phyloP scores from a whole-genome alignment of 768 basidiomycete genomes.

The Hericium coralloides region DNA sequence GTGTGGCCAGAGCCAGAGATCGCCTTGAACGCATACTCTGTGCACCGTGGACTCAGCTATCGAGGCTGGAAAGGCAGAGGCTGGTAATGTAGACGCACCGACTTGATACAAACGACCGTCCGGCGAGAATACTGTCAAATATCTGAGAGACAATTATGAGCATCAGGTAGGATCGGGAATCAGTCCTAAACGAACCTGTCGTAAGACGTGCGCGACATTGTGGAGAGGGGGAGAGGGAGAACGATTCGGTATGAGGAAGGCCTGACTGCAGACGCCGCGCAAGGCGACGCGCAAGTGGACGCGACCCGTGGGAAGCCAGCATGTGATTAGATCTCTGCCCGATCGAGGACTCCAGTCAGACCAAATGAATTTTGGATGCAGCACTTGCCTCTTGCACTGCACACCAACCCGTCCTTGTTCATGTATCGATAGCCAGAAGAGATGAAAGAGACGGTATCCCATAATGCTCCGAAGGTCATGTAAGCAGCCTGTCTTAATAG shows the following conservation, averaged over 20 bases:
- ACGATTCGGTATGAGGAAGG: conserved; percentile 13
- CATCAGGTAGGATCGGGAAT: background rate
- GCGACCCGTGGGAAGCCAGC: conserved; percentile 10
- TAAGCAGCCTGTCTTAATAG: conserved; percentile 24
- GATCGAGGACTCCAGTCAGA: background rate
- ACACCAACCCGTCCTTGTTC: background rate
- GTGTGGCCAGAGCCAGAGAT: conserved; percentile 97
- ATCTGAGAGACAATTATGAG: conserved; percentile 35
- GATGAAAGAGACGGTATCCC: conserved; percentile 80
- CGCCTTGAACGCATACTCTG: conserved; percentile 99
- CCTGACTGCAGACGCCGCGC: conserved; percentile 14
- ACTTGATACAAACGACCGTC: conserved; percentile 99
- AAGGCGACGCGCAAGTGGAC: conserved; percentile 48
- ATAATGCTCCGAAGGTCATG: conserved; percentile 80
- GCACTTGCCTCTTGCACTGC: background rate
- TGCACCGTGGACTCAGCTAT: no score
- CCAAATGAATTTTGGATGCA: background rate
- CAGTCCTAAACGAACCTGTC: conserved; percentile 48
- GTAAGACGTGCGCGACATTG: conserved; percentile 92
- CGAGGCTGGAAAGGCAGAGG: no score
- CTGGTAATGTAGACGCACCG: conserved; percentile 41
- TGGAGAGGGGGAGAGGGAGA: conserved; percentile 21
- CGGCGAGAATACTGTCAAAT: conserved; percentile 94
- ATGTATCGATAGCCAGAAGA: background rate
- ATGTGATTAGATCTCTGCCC: background rate